Evolutionary conservation across 495 filamentous ascomycete species (phyloP).

Genomic region (Cercophora newfieldiana): DNA sequence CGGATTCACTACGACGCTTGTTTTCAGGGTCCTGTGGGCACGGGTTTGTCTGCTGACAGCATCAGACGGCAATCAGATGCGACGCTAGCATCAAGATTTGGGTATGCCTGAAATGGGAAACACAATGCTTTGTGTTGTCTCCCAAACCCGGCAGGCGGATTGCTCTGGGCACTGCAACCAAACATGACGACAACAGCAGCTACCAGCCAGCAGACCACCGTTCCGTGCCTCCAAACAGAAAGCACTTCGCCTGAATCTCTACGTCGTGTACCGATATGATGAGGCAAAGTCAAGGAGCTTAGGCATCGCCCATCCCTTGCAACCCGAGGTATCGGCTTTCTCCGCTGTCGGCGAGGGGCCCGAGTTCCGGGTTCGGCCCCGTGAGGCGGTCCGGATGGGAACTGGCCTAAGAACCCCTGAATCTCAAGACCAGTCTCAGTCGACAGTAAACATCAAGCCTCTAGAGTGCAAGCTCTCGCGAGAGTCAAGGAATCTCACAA

Average conservation of each 20-base stretch:
- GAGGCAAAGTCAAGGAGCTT: too few species aligned
- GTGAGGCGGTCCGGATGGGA: too few species aligned
- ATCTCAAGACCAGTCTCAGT: too few species aligned
- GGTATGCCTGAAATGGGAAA: constrained; percentile 8
- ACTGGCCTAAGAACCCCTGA: too few species aligned
- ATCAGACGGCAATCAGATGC: constrained; percentile 11
- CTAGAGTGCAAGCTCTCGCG: neutral
- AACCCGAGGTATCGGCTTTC: too few species aligned
- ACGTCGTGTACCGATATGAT: too few species aligned
- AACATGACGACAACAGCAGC: too few species aligned
- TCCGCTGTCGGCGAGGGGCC: too few species aligned
- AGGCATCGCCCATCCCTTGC: too few species aligned
- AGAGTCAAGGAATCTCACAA: neutral
- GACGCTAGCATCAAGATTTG: constrained; percentile 5
- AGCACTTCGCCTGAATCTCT: neutral
- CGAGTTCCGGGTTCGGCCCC: too few species aligned
- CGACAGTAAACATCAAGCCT: too few species aligned
- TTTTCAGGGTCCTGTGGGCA: constrained; percentile 9
- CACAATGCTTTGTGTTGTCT: neutral
- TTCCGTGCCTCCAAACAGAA: neutral
- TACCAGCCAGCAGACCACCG: neutral
- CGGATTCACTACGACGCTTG: neutral
- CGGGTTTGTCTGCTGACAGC: constrained; percentile 9
- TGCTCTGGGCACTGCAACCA: neutral
- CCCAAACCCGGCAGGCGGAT: constrained; percentile 2